Evolutionary conservation across 257 asterid species (phyloP), one percentile per base, ranked within the genome.

Genomic region (Scutellaria baicalensis): DNA sequence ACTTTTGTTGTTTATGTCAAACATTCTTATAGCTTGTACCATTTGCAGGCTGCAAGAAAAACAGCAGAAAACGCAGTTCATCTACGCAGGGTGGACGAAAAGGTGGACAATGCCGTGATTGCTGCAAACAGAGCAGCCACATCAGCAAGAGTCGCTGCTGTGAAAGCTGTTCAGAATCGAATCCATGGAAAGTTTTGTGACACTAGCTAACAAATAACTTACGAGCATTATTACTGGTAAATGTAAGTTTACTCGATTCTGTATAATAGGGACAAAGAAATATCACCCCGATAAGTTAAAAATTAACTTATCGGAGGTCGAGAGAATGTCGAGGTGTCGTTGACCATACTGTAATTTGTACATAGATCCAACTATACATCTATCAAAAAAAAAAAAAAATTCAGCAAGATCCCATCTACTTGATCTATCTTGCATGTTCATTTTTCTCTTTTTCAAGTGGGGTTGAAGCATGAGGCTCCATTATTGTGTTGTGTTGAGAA

Each of bases 81-180:
- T 64, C 75, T 82, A 9, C 80, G 71, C 0, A 66, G 66, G 35
- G 95, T 88, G 40, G 97, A 92, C 5, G 96, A 84, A 13, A 85
- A 85, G 74, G 97, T 92, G 67, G 86, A 83, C 81, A 89, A 74
- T 42, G 88, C 89, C 5, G 90, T 88, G 72, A 77, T 77, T 72
- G 83, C 83, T 59, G 88, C 93, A 64, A 84, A 86, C 69, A 68
- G 78, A 72, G 92, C 89, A 8, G 92, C 92, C 72, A 84, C 82
- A 3, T 86, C 92, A 1, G 86, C 88, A 9, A 82, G 92, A 78
- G 89, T 86, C 59, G 89, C 89, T 57, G 88, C 89, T 54, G 83
- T 82, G 42, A 84, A 75, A 72, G 89, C 89, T 12, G 89, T 75
- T 50, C 85, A 86, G 77, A 82, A 27, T 27, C 33, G 78, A 78